These are phyloP conservation scores for Rauvolfia tetraphylla DNA, from an alignment of 257 asterid genomes.

Conservation along the genomic window DNA sequence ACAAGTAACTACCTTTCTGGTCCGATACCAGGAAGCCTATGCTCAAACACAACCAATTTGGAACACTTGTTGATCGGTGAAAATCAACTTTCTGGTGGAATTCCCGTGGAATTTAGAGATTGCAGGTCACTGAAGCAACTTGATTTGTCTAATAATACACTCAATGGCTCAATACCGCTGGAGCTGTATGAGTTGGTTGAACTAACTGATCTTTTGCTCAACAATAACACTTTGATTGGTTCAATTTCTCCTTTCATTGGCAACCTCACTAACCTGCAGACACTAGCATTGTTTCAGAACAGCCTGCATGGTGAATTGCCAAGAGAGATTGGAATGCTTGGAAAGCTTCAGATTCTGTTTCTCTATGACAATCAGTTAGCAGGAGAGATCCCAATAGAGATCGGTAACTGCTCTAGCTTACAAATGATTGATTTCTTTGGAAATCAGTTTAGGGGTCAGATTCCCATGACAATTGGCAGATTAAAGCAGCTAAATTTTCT, in stretches of 20 bases:
- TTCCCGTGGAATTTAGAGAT: slow-evolving; percentile 49
- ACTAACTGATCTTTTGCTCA: slow-evolving; percentile 69
- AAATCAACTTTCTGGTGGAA: slow-evolving; percentile 55
- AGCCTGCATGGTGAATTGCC: slow-evolving; percentile 55
- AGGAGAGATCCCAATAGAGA: slow-evolving; percentile 73
- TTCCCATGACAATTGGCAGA: slow-evolving; percentile 67
- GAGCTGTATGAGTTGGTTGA: slow-evolving; percentile 59
- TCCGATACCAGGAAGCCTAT: slow-evolving; percentile 41
- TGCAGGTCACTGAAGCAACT: slow-evolving; percentile 61
- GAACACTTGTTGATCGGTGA: slow-evolving; percentile 54
- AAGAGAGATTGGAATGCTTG: slow-evolving; percentile 71
- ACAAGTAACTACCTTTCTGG: slow-evolving; percentile 74
- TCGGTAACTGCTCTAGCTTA: slow-evolving; percentile 69
- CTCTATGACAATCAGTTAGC: slow-evolving; percentile 74
- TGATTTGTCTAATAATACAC: slow-evolving; percentile 80
- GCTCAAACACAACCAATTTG: slow-evolving; percentile 59
- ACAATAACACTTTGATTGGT: slow-evolving; percentile 72
- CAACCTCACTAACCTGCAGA: slow-evolving; percentile 64
- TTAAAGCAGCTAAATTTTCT: slow-evolving; percentile 63
- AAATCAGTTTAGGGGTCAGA: slow-evolving; percentile 58
- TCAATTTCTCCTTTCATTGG: slow-evolving; percentile 51
- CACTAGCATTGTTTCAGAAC: slow-evolving; percentile 66
- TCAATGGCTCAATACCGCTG: slow-evolving; percentile 55
- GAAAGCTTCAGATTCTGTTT: slow-evolving; percentile 54
- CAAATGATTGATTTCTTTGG: slow-evolving; percentile 81